A percentile compares a stretch with the other conserved stretches of the same genome.
These are phyloP conservation scores for Daedaleopsis nitida DNA, from an alignment of 768 basidiomycete species.

Conservation along the genomic window DNA sequence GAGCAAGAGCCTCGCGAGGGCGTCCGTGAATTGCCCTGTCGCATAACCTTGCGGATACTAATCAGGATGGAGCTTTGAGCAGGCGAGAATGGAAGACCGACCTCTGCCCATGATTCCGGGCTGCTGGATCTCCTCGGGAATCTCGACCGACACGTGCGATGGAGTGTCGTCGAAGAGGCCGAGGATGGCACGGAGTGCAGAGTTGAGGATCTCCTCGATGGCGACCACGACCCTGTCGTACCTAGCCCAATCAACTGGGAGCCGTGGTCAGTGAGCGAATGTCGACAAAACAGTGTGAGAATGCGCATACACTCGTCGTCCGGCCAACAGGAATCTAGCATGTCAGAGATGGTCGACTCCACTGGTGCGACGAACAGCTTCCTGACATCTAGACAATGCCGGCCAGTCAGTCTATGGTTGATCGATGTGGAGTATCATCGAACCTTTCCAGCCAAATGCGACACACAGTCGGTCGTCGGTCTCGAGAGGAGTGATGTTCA, in stretches of 20 bases:
- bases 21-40: slow-evolving; percentile 22
- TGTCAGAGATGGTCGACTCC: slow-evolving; percentile 23
- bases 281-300: background rate
- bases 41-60: slow-evolving; percentile 16
- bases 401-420: background rate
- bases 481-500: slow-evolving; percentile 52
- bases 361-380: slow-evolving; percentile 23
- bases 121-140: slow-evolving; percentile 16
- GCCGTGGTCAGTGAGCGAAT: background rate
- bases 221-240: slow-evolving; percentile 21
- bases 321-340: slow-evolving; percentile 29
- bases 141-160: slow-evolving; percentile 13
- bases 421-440: background rate
- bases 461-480: slow-evolving; percentile 57
- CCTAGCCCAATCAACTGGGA: slow-evolving; percentile 30
- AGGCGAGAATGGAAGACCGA: background rate
- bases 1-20: slow-evolving; percentile 13
- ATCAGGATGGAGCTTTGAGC: background rate
- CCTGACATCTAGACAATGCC: slow-evolving; percentile 18
- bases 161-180: slow-evolving; percentile 13
- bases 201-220: slow-evolving; percentile 8
- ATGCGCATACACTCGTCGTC: slow-evolving; percentile 24
- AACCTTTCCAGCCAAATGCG: slow-evolving; percentile 49
- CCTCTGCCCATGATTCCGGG: slow-evolving; percentile 13
- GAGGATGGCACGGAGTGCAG: slow-evolving; percentile 9